These are phyloP conservation scores for Corymbia citriodora DNA, from an alignment of 441 rosid genomes.

Conservation along the genomic window DNA sequence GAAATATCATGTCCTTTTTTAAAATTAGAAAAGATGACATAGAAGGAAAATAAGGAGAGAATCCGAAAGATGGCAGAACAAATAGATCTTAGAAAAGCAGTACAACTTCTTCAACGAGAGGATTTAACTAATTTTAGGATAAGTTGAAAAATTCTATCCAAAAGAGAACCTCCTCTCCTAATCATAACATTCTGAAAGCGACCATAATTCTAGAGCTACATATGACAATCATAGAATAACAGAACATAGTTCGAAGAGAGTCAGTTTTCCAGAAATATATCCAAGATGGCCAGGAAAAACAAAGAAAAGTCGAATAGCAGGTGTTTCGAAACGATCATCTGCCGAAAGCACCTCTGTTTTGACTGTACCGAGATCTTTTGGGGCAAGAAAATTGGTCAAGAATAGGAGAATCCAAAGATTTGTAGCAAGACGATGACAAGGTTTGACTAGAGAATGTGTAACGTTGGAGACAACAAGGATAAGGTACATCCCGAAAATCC, in stretches of 20 bases:
- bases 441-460: background rate
- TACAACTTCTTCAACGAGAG: background rate
- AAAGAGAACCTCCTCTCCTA: background rate
- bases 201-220: background rate
- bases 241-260: background rate
- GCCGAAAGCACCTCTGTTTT: background rate
- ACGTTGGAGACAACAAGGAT: background rate
- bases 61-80: background rate
- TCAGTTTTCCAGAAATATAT: background rate
- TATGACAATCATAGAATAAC: background rate
- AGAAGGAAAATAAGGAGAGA: background rate
- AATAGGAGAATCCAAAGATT: background rate
- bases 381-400: background rate
- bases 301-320: background rate
- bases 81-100: background rate
- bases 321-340: background rate
- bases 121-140: background rate
- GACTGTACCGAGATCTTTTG: background rate
- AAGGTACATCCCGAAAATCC: background rate
- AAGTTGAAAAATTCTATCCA: background rate
- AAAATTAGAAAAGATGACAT: background rate
- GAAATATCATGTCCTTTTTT: no score
- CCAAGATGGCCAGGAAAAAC: background rate
- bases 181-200: background rate
- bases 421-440: background rate